These are phyloP conservation scores for Blumeriella jaapii DNA, from an alignment of 2,329 filamentous ascomycete genomes.

Conservation along the genomic window DNA sequence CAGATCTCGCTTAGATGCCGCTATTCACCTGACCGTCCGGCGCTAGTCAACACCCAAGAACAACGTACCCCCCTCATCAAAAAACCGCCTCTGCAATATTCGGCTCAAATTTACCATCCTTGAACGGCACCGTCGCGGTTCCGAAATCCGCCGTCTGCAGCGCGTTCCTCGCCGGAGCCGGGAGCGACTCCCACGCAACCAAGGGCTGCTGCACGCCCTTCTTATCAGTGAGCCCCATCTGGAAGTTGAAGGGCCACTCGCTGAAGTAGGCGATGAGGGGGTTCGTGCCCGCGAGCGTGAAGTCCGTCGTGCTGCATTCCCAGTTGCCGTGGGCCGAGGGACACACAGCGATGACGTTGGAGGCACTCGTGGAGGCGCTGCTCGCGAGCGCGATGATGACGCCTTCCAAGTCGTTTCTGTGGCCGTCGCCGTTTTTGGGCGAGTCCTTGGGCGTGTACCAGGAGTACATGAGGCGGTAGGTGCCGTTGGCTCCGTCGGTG, in stretches of 20 bases:
- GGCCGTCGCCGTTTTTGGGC: slow-evolving; percentile 31
- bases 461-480: slow-evolving; percentile 39
- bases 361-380: slow-evolving; percentile 20
- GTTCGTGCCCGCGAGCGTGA: slow-evolving; percentile 31
- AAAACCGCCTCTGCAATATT: slow-evolving; percentile 1
- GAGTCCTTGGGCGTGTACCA: slow-evolving; percentile 39
- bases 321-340: slow-evolving; percentile 40
- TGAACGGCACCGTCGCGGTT: slow-evolving; percentile 32
- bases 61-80: neutral
- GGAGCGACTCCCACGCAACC: slow-evolving; percentile 33
- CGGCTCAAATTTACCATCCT: slow-evolving; percentile 16
- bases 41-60: too few relatives aligned
- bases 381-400: slow-evolving; percentile 39
- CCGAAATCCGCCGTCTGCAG: slow-evolving; percentile 32
- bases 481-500: slow-evolving; percentile 28
- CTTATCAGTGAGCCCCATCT: slow-evolving; percentile 28
- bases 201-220: slow-evolving; percentile 30
- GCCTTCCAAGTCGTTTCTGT: slow-evolving; percentile 46
- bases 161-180: slow-evolving; percentile 26
- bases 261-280: slow-evolving; percentile 38
- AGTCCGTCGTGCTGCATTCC: slow-evolving; percentile 32
- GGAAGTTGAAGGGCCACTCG: slow-evolving; percentile 35
- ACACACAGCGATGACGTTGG: slow-evolving; percentile 36
- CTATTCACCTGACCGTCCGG: too few relatives aligned
- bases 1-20: too few relatives aligned